Base-by-base conservation (phyloP, 176 grass and related monocot genomes). In the Triticum dicoccoides region DNA sequence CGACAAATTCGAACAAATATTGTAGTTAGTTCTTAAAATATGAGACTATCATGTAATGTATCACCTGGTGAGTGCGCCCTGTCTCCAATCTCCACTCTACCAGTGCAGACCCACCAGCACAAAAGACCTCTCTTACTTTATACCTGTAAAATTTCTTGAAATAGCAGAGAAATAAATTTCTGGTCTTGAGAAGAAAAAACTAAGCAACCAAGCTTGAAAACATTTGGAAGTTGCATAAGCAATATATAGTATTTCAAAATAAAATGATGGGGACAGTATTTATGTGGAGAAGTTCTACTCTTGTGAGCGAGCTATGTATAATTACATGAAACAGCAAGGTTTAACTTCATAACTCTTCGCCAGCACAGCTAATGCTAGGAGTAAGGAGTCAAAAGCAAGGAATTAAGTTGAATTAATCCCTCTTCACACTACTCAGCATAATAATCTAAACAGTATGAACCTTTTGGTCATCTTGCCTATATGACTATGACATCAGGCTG, bases 31-130 rank as follows among this genome's bases (percentile, higher is more conserved):
- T 38, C 20, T 87, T 80, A 62, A 14, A 64, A 79, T 9, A 68
- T 2, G 32, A 69, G 41, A 69, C 34, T 52, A 18, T 39, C 2
- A 5, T 2, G 69, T 39, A 29, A 64, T 6, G n/a, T 68, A 54
- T 69, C 78, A 98, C 93, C 93, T 98, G 94, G 84, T 98, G 92
- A 82, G 94, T 98, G 32, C 92, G 90, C 4, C 97, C 94, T 44
- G 97, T 98, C 83, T 98, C 97, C 80, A 96, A 25, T 92, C 87
- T 96, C 97, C 97, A 96, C 71, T 98, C 88, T 39, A 96, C 93
- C 35, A 98, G 75, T 85, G 97, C 90, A 2, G 92, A 94, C 61
- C 91, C 93, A 73, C 93, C 90, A 85, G 64, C 92, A 78, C 85
- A 63, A 74, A 94, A 89, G 33, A 92, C 61, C 62, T 98, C 88